Base-by-base conservation (phyloP, 495 filamentous ascomycete genomes). In the Articulospora tetracladia region DNA sequence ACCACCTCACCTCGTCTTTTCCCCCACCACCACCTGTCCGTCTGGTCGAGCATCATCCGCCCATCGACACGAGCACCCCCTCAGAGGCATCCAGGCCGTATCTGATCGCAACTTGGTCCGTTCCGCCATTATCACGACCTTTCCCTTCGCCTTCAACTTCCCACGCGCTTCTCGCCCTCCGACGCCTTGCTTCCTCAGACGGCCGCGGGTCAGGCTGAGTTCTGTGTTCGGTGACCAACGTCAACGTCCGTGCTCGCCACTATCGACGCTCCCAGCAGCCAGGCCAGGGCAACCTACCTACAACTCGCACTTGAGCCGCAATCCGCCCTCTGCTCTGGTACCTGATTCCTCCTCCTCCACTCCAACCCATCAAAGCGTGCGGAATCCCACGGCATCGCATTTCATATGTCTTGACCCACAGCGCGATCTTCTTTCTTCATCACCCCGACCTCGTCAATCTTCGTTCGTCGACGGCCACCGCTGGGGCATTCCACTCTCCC, bases 331-430 rank as follows among this genome's bases (percentile, higher is more conserved):
- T 34, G 48, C 53, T 30, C 15, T 27, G 23, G 17, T 55, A 63
- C 56, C 61, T 59, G 56, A 20, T 23, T 28, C 25, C 24, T 19
- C 56, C n/a, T 22, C 8, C 36, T 27, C 26, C 17, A 44, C 11
- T 3, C n/a, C 30, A 13, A 19, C 39, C n/a, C 39, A 3, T 7
- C 17, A 44, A n/a, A 3, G 10, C 39, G n/a, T 44, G n/a, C n/a
- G n/a, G n/a, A n/a, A n/a, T n/a, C n/a, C n/a, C n/a, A n/a, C n/a
- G n/a, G n/a, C 44, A 54, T 20, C n/a, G 26, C 48, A 13, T 50
- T 51, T 44, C 55, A 53, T 51, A 63, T 59, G 61, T 63, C 61
- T 55, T 63, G 52, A 63, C 46, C 20, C 30, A 52, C 39, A 36
- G 51, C 51, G 46, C 54, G 6, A 26, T 50, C 34, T 30, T 56